Evolutionary conservation across 73 alveolate genomes (phyloP).

Genomic region (Paramecium bursaria): DNA sequence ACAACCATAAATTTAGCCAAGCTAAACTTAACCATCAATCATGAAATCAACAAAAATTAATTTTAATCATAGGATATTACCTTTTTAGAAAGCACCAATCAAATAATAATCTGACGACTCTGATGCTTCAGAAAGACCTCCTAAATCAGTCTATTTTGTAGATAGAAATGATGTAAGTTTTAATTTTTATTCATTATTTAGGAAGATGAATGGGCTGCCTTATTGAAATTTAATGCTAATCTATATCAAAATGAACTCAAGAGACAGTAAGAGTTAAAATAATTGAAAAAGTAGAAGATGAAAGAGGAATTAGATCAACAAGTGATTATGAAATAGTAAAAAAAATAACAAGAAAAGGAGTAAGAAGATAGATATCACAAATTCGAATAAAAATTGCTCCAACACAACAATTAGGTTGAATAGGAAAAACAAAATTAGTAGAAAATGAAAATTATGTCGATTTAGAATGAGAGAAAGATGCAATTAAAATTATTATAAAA

Average conservation of each 20-base stretch:
- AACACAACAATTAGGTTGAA: conserved; percentile 4
- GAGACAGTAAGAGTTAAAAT: conserved; percentile 8
- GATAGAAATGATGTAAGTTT: conserved; percentile 41
- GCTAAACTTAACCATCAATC: neutral
- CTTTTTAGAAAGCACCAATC: conserved; percentile 24
- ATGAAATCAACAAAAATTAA: neutral
- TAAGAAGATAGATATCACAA: conserved; percentile 27
- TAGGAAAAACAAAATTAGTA: neutral
- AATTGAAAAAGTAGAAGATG: conserved; percentile 22
- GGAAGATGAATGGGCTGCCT: conserved; percentile 65
- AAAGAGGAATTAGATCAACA: conserved; percentile 31
- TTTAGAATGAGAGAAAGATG: conserved; percentile 21
- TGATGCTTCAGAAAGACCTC: conserved; percentile 30
- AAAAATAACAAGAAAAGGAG: conserved; percentile 18
- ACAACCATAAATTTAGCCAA: neutral
- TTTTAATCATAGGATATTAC: conserved; percentile 3
- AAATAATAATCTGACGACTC: conserved; percentile 2
- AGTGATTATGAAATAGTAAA: conserved; percentile 14
- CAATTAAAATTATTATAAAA: neutral
- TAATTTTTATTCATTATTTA: neutral
- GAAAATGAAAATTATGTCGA: neutral
- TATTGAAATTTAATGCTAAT: conserved; percentile 54
- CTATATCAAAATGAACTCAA: conserved; percentile 36
- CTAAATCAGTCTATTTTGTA: conserved; percentile 29
- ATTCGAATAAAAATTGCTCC: neutral